Percentiles rank a stretch among this genome's conserved stretches.
Conservation (phyloP, 129 eudicot species). For the Flaveria trinervia region DNA sequence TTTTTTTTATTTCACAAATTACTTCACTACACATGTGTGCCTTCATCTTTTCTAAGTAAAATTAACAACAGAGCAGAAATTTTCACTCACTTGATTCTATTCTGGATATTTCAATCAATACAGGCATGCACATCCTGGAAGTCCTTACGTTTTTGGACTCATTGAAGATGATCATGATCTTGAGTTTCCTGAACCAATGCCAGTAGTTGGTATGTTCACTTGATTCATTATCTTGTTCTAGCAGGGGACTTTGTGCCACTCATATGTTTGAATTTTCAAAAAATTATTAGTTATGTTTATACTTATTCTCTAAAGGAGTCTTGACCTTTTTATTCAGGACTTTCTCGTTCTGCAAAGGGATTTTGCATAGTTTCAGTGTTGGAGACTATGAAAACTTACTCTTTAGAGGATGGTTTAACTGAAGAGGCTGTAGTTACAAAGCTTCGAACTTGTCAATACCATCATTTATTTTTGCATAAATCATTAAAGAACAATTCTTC, state of each 20-base stretch:
- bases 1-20: not conserved
- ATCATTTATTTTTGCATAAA: conserved; percentile 81
- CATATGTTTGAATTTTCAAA: not conserved
- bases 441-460: conserved; percentile 89
- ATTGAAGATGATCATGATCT: conserved; percentile 81
- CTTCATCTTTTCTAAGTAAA: not conserved
- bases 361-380: conserved; percentile 74
- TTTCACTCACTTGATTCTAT: not conserved
- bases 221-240: conserved; percentile 15
- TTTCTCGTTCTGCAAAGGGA: conserved; percentile 96
- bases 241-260: not conserved
- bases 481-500: conserved; percentile 80
- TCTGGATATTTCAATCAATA: conserved; percentile 12
- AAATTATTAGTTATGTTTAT: not conserved
- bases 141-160: conserved; percentile 94
- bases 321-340: conserved; percentile 42
- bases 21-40: not conserved
- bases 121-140: conserved; percentile 99
- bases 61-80: not conserved
- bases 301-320: not conserved
- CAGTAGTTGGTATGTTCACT: conserved; percentile 73
- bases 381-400: conserved; percentile 95
- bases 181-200: conserved; percentile 99
- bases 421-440: conserved; percentile 97
- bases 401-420: conserved; percentile 77